Conservation (phyloP, 768 basidiomycete species). For the Hypsizygus marmoreus region DNA sequence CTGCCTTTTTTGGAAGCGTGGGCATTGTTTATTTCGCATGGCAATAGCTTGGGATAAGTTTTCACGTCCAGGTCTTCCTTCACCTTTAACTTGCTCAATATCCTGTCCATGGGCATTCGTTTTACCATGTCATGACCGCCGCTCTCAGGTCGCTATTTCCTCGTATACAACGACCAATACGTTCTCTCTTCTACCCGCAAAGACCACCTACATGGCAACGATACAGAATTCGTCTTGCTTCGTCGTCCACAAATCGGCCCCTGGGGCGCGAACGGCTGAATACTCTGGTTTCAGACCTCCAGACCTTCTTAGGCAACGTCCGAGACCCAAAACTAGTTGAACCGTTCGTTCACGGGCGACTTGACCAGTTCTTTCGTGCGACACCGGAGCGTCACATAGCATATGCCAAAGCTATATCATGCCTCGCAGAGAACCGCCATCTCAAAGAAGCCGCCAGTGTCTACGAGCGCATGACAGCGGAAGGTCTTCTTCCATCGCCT, state of each 20-base stretch:
- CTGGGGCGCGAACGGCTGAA: not conserved
- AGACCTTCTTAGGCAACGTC: not conserved
- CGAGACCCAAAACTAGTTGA: not conserved
- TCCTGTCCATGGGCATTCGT: not conserved
- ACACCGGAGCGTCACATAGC: constrained; percentile 4
- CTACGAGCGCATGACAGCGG: constrained; percentile 42
- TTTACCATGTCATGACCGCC: constrained; percentile 1
- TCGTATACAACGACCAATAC: not conserved
- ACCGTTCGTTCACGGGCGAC: constrained; percentile 5
- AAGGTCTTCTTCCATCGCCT: constrained; percentile 38
- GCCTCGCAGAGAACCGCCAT: constrained; percentile 39
- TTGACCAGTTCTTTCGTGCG: constrained; percentile 1
- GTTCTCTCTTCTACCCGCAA: not conserved
- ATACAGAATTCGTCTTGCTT: not conserved
- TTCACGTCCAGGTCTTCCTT: too few species aligned
- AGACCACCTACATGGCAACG: not conserved
- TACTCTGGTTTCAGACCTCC: not conserved
- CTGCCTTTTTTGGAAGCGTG: too few species aligned
- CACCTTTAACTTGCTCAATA: too few species aligned
- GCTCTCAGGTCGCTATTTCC: not conserved
- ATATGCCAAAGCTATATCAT: constrained; percentile 28
- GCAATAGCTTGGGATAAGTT: too few species aligned
- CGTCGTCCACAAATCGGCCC: not conserved
- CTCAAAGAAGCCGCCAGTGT: constrained; percentile 41
- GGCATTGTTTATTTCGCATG: too few species aligned